Evolutionary conservation across 371 early-diverging fungal species (phyloP).

Genomic region (Dichotomocladium elegans): DNA sequence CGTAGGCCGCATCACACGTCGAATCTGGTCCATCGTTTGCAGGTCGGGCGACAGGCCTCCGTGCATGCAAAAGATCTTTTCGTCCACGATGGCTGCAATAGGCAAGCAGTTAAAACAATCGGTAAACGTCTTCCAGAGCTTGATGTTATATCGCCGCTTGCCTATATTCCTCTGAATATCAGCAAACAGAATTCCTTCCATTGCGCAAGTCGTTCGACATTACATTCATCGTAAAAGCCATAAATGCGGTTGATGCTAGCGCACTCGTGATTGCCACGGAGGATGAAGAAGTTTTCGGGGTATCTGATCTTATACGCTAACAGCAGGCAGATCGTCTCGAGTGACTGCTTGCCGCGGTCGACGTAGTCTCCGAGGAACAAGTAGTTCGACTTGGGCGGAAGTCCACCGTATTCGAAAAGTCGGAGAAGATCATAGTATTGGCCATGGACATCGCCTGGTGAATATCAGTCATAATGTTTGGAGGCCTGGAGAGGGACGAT

Average conservation of each 20-base stretch:
- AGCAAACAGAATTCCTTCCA: neutral
- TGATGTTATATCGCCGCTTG: conserved; percentile 93
- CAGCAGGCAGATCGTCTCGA: conserved; percentile 71
- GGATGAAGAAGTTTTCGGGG: conserved; percentile 95
- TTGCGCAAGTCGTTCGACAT: neutral
- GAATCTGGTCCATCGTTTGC: conserved; percentile 91
- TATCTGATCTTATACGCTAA: conserved; percentile 93
- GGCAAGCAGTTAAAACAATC: conserved; percentile 98
- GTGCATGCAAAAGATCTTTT: conserved; percentile 97
- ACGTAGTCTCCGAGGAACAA: conserved; percentile 97
- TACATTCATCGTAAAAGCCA: conserved; percentile 99
- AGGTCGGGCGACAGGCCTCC: conserved; percentile 97
- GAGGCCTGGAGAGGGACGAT: no score
- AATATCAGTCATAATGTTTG: no score
- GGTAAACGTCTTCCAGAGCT: conserved; percentile 97
- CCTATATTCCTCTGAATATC: conserved; percentile 5
- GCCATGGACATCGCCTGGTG: conserved; percentile 66
- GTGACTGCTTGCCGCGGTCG: conserved; percentile 90
- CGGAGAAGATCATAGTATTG: conserved; percentile 94
- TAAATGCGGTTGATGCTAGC: conserved; percentile 95
- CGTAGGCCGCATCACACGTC: conserved; percentile 86
- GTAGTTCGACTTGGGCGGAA: conserved; percentile 89
- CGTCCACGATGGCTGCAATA: conserved; percentile 94
- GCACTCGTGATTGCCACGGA: conserved; percentile 96
- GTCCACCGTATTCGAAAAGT: conserved; percentile 91